A percentile compares a stretch with the other conserved stretches of the same genome.
Conservation (phyloP, 2,329 filamentous ascomycete species). For the Botrytis galanthina region DNA sequence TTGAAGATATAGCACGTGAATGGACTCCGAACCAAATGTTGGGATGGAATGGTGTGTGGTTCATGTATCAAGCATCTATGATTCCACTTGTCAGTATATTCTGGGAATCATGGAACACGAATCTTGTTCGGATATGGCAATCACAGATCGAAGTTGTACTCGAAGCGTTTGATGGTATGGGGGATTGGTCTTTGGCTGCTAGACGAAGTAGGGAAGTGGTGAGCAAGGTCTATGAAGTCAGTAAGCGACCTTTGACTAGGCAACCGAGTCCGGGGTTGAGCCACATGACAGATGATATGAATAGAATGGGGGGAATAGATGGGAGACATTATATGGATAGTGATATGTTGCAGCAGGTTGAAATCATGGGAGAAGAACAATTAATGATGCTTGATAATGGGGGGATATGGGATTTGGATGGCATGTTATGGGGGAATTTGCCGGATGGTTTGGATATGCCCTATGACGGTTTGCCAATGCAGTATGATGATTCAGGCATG, state of each 20-base stretch:
- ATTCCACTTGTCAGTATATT: constrained; percentile 74
- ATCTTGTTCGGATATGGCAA: constrained; percentile 46
- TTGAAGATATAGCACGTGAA: constrained; percentile 68
- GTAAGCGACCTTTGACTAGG: constrained; percentile 33
- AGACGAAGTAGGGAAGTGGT: constrained; percentile 62
- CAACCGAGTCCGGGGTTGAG: constrained; percentile 37
- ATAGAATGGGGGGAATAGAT: constrained; percentile 21
- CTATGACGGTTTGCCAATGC: constrained; percentile 34
- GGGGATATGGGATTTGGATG: constrained; percentile 55
- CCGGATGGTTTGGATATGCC: constrained; percentile 41
- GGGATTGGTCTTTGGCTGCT: constrained; percentile 63
- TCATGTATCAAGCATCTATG: constrained; percentile 78
- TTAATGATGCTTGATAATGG: constrained; percentile 49
- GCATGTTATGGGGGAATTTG: constrained; percentile 52
- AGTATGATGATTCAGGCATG: constrained; percentile 13
- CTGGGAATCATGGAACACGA: constrained; percentile 51
- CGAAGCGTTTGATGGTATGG: constrained; percentile 61
- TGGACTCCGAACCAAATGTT: constrained; percentile 73
- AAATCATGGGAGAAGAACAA: constrained; percentile 47
- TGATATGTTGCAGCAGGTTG: constrained; percentile 44
- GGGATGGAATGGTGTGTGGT: constrained; percentile 80
- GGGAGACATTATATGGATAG: constrained; percentile 26
- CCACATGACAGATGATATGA: constrained; percentile 35
- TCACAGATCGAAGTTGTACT: constrained; percentile 58
- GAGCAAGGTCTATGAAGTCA: constrained; percentile 61